These are phyloP conservation scores for Colletotrichum endophyticum DNA, from an alignment of 2,329 filamentous ascomycete genomes.

Conservation along the genomic window DNA sequence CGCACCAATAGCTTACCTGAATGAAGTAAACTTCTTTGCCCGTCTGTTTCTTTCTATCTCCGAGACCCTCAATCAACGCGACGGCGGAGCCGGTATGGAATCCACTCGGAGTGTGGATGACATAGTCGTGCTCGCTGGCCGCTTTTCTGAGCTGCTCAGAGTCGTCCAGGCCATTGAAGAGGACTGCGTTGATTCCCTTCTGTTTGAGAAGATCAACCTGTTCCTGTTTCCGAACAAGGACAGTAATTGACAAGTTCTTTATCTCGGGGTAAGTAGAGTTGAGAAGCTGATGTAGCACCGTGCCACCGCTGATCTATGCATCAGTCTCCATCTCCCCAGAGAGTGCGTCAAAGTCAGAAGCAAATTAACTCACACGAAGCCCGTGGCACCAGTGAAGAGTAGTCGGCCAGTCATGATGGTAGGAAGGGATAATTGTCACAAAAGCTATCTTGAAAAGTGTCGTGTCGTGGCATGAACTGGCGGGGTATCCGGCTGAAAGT, in stretches of 20 bases:
- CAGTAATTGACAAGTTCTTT: conserved; percentile 23
- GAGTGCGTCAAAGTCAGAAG: not conserved
- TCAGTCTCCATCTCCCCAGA: not conserved
- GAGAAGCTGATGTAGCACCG: conserved; percentile 26
- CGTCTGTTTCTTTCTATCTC: conserved; percentile 36
- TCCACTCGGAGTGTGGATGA: conserved; percentile 47
- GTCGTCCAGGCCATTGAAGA: conserved; percentile 24
- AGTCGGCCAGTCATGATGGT: conserved; percentile 2
- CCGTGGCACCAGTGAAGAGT: conserved; percentile 30
- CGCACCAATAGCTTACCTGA: conserved; percentile 30
- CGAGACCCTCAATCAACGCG: conserved; percentile 48
- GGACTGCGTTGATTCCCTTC: conserved; percentile 12
- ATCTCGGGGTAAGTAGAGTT: conserved; percentile 23
- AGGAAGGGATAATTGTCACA: not conserved
- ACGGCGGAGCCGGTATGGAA: conserved; percentile 40
- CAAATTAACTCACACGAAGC: conserved; percentile 25
- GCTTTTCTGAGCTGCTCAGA: conserved; percentile 19
- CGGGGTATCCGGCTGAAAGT: not conserved
- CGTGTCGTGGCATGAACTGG: not conserved
- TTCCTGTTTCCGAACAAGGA: conserved; percentile 30
- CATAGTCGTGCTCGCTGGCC: conserved; percentile 34
- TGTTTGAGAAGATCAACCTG: conserved; percentile 26
- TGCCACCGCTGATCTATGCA: conserved; percentile 27
- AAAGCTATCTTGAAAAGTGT: not conserved
- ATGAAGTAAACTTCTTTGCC: conserved; percentile 41